Conservation (phyloP, 1,284 basidiomycete genomes). For the Cryptococcus sp. region DNA sequence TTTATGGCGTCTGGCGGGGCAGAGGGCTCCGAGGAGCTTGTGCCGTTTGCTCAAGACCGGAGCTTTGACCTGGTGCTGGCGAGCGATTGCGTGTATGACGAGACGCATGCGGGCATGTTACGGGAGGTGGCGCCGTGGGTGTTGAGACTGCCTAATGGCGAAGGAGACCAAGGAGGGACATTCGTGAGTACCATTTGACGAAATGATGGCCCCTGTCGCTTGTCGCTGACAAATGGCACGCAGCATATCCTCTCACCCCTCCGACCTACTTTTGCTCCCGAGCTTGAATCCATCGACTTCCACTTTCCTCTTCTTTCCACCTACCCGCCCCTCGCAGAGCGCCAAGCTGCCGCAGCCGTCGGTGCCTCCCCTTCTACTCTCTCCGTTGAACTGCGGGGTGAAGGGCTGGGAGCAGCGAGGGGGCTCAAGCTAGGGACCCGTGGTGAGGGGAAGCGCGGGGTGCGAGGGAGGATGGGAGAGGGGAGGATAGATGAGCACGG, state of each 20-base stretch:
- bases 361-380: neutral
- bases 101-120: constrained; percentile 46
- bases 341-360: constrained; percentile 15
- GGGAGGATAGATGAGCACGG: constrained; percentile 45
- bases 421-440: constrained; percentile 38
- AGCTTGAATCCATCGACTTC: constrained; percentile 45
- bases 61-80: constrained; percentile 49
- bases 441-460: constrained; percentile 36
- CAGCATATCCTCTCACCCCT: constrained; percentile 49
- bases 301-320: constrained; percentile 38
- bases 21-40: constrained; percentile 9
- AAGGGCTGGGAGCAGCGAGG: constrained; percentile 28
- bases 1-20: constrained; percentile 20
- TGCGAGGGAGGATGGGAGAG: constrained; percentile 43
- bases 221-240: neutral
- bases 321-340: constrained; percentile 25
- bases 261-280: constrained; percentile 48
- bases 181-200: constrained; percentile 32
- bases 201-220: neutral
- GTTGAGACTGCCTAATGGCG: constrained; percentile 33
- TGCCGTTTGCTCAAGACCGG: constrained; percentile 4
- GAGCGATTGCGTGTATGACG: constrained; percentile 50
- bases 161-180: constrained; percentile 38
- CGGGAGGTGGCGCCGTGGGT: constrained; percentile 43
- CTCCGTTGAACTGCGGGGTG: constrained; percentile 20